Base-by-base conservation (phyloP, 345 rosid genomes). In the Acer saccharum region DNA sequence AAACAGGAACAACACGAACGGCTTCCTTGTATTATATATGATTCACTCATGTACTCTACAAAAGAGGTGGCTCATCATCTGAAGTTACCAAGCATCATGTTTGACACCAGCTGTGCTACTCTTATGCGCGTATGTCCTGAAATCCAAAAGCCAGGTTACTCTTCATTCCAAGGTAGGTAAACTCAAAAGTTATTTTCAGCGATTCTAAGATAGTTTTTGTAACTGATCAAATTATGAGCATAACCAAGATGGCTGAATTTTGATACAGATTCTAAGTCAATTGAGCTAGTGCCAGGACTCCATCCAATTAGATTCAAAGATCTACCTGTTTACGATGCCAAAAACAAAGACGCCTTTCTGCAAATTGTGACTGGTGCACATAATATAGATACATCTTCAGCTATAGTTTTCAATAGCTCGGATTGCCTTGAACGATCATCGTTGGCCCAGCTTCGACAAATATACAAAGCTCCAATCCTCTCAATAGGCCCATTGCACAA, bases 1-100 rank as follows among this genome's bases (percentile, higher is more conserved):
- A 21, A 6, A 16, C 71, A 69, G 17, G 65, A 48, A 2, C 62
- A 11, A 0, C 27, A n/a, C 5, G 74, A 73, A 27, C 60, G 73
- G 46, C 71, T 88, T 52, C 80, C 71, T 57, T 83, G 89, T 81
- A 75, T 91, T 46, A 83, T 93, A 27, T 87, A 84, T 43, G 93
- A 93, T 74, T 82, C 84, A 55, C 44, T 81, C 43, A 69, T 89
- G 79, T 87, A 85, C 78, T 88, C 83, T 66, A 70, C 84, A 10
- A 76, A 79, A 76, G 66, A 67, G 1, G 90, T 74, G n/a, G 93
- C 89, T 6, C 66, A 44, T 23, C 80, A 60, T 50, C 61, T 89
- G 62, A 69, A 77, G 71, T 50, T 89, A 12, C 89, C 89, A 0
- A 85, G 89, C 71, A 76, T 91, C 23, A 43, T 81, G 17, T 63